These are phyloP conservation scores for Trichosporon coremiiforme DNA, from an alignment of 1,284 basidiomycete species.

Conservation along the genomic window DNA sequence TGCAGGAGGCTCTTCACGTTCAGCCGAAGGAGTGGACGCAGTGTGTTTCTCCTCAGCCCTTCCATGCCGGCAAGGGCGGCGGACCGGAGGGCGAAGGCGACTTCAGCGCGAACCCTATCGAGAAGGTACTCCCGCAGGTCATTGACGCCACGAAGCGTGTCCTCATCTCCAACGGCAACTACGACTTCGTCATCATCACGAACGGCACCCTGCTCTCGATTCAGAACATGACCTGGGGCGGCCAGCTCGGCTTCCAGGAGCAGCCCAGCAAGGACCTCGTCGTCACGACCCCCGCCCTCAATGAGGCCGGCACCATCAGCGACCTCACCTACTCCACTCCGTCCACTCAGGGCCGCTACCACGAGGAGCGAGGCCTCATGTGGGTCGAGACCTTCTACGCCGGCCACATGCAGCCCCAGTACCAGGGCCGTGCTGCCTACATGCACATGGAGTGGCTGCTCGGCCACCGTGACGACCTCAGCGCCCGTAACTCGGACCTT, in stretches of 20 bases:
- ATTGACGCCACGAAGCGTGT: slow-evolving; percentile 68
- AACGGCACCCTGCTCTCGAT: slow-evolving; percentile 40
- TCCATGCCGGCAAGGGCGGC: slow-evolving; percentile 54
- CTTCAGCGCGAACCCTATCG: slow-evolving; percentile 64
- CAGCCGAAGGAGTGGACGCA: slow-evolving; percentile 68
- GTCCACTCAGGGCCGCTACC: slow-evolving; percentile 25
- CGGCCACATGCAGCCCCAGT: slow-evolving; percentile 34
- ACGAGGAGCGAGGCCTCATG: slow-evolving; percentile 35
- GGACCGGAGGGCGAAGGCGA: slow-evolving; percentile 42
- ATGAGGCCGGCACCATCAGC: neutral
- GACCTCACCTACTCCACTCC: neutral
- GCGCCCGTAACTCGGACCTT: neutral
- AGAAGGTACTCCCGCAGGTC: slow-evolving; percentile 35
- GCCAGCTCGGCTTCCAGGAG: slow-evolving; percentile 34
- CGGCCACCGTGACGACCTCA: slow-evolving; percentile 27
- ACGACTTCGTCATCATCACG: slow-evolving; percentile 40
- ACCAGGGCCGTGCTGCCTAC: slow-evolving; percentile 25
- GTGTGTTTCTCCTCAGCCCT: slow-evolving; percentile 66
- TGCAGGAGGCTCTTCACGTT: slow-evolving; percentile 72
- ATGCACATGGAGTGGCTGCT: slow-evolving; percentile 33
- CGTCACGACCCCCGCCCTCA: slow-evolving; percentile 17
- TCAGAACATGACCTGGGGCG: slow-evolving; percentile 47
- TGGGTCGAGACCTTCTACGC: slow-evolving; percentile 33
- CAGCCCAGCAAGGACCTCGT: slow-evolving; percentile 26
- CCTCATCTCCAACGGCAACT: slow-evolving; percentile 68